Evolutionary conservation across 1,139 yeast species (phyloP).

Genomic region (Pichia sp.): DNA sequence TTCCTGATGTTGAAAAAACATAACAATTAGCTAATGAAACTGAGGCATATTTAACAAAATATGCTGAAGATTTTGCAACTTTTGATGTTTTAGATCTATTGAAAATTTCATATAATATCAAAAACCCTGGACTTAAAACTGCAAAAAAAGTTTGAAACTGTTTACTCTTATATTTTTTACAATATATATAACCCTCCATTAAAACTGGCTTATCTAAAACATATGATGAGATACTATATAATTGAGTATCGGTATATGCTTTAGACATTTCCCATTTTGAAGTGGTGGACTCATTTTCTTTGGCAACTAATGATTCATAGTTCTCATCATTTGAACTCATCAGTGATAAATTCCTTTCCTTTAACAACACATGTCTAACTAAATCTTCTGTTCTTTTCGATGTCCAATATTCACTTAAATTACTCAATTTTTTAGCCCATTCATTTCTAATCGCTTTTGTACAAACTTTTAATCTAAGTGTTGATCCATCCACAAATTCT

Average conservation of each 20-base stretch:
- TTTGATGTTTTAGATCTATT: constrained; percentile 43
- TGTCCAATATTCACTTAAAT: constrained; percentile 55
- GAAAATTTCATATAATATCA: constrained; percentile 45
- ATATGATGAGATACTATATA: constrained; percentile 50
- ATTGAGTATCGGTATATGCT: constrained; percentile 47
- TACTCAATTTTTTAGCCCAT: constrained; percentile 54
- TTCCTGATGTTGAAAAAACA: constrained; percentile 62
- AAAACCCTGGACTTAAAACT: constrained; percentile 62
- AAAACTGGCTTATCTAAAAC: constrained; percentile 56
- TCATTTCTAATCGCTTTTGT: constrained; percentile 43
- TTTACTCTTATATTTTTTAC: constrained; percentile 63
- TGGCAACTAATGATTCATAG: constrained; percentile 48
- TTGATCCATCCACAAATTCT: constrained; percentile 40
- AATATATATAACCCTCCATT: constrained; percentile 57
- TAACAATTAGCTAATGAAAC: constrained; percentile 65
- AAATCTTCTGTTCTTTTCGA: constrained; percentile 39
- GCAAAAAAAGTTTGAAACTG: constrained; percentile 52
- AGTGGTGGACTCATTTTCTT: constrained; percentile 31
- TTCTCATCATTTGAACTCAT: constrained; percentile 47
- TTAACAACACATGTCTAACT: constrained; percentile 32
- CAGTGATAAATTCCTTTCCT: constrained; percentile 40
- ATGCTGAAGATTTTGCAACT: constrained; percentile 36
- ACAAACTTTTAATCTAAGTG: constrained; percentile 54
- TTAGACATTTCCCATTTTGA: constrained; percentile 48
- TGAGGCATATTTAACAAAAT: constrained; percentile 44